Percentiles rank a stretch among this genome's conserved stretches.
phyloP scores from a whole-genome alignment of 2,329 filamentous ascomycete species.

The Madurella mycetomatis region DNA sequence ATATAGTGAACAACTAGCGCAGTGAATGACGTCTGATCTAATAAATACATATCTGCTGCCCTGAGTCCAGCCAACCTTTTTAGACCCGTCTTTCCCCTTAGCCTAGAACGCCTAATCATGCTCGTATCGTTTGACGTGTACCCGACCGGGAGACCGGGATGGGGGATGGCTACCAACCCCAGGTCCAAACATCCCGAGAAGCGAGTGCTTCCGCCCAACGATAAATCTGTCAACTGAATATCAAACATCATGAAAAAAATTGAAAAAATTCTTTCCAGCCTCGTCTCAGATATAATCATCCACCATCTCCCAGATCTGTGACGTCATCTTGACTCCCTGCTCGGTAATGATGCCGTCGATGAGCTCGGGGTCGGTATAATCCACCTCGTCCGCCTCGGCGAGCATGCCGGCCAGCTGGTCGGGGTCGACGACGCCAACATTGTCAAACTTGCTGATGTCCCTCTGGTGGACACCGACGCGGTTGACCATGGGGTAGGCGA shows the following conservation, averaged over 20 bases:
- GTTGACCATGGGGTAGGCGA: conserved; percentile 70
- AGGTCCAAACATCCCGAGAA: background rate
- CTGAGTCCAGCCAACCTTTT: background rate
- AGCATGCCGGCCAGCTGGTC: conserved; percentile 34
- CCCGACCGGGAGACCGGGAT: too few relatives aligned
- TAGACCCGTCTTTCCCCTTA: background rate
- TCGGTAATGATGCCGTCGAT: conserved; percentile 74
- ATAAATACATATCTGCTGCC: too few relatives aligned
- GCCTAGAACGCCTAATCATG: background rate
- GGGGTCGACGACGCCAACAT: conserved; percentile 17
- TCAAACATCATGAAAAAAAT: background rate
- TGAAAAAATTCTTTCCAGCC: background rate
- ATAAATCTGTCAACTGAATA: too few relatives aligned
- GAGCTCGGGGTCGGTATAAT: conserved; percentile 67
- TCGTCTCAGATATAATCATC: conserved; percentile 20
- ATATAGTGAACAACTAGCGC: too few relatives aligned
- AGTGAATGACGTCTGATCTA: too few relatives aligned
- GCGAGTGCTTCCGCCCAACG: background rate
- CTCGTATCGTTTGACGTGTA: background rate
- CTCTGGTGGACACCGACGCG: conserved; percentile 66
- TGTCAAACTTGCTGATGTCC: conserved; percentile 31
- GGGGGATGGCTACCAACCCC: background rate
- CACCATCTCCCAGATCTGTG: conserved; percentile 27
- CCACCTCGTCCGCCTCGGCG: conserved; percentile 54
- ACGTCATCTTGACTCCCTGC: conserved; percentile 63